These are phyloP conservation scores for Fusarium sulawesiense DNA, from an alignment of 2,329 filamentous ascomycete species.

Conservation along the genomic window DNA sequence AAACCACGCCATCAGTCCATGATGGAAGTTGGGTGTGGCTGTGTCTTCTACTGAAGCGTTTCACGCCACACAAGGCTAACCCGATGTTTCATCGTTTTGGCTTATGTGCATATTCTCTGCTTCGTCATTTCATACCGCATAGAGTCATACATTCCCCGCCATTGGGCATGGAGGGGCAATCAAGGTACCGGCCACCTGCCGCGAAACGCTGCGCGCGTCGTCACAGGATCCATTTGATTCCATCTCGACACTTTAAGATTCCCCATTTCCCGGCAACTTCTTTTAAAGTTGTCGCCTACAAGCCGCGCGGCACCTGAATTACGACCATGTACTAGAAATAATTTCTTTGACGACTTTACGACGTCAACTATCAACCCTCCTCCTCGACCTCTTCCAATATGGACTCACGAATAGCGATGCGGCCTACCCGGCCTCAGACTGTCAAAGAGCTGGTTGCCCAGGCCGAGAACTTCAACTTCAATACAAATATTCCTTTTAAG, in stretches of 20 bases:
- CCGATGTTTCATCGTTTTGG: background rate
- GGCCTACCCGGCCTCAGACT: slow-evolving; percentile 67
- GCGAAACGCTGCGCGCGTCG: slow-evolving; percentile 32
- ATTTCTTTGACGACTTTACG: slow-evolving; percentile 15
- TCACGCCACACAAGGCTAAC: background rate
- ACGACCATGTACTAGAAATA: slow-evolving; percentile 34
- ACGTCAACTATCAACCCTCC: slow-evolving; percentile 12
- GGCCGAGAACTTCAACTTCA: slow-evolving; percentile 85
- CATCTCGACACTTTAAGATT: slow-evolving; percentile 18
- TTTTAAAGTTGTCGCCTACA: slow-evolving; percentile 11
- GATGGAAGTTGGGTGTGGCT: slow-evolving; percentile 20
- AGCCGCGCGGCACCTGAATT: slow-evolving; percentile 21
- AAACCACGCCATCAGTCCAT: slow-evolving; percentile 40
- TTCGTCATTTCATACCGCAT: slow-evolving; percentile 1
- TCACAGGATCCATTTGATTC: slow-evolving; percentile 36
- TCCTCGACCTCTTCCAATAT: slow-evolving; percentile 33
- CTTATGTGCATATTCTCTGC: slow-evolving; percentile 12
- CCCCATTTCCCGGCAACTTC: slow-evolving; percentile 28
- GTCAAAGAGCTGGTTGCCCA: slow-evolving; percentile 81
- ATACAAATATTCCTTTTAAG: slow-evolving; percentile 78
- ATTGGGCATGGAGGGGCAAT: slow-evolving; percentile 42
- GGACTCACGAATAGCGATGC: slow-evolving; percentile 47
- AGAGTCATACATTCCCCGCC: slow-evolving; percentile 31
- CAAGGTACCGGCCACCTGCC: slow-evolving; percentile 29
- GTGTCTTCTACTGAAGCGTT: background rate